These are phyloP conservation scores for Calonectria montana DNA, from an alignment of 2,329 filamentous ascomycete genomes.

Conservation along the genomic window DNA sequence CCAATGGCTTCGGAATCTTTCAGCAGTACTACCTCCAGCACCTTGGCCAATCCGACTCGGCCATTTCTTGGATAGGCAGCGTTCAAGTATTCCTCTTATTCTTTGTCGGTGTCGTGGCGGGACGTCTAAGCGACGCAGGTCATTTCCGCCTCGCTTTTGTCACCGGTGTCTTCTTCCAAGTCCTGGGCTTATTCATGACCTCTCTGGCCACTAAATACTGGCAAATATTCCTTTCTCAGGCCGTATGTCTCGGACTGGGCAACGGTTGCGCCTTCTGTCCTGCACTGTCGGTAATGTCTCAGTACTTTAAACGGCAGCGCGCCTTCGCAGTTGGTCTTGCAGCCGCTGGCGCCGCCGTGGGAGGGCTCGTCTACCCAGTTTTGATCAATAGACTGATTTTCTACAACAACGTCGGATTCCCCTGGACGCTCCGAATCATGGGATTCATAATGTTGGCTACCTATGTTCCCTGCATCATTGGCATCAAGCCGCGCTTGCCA, in stretches of 20 bases:
- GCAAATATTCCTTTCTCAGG: constrained; percentile 62
- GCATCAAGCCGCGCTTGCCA: constrained; percentile 55
- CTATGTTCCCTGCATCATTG: constrained; percentile 49
- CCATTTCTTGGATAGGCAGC: constrained; percentile 59
- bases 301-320: constrained; percentile 69
- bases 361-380: constrained; percentile 65
- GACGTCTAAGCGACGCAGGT: constrained; percentile 57
- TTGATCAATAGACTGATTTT: constrained; percentile 58
- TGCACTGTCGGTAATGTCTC: constrained; percentile 68
- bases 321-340: constrained; percentile 69
- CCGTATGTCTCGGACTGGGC: constrained; percentile 61
- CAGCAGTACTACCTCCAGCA: constrained; percentile 57
- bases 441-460: constrained; percentile 59
- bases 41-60: constrained; percentile 47
- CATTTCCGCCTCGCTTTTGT: constrained; percentile 53
- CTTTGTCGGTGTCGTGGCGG: constrained; percentile 54
- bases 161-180: constrained; percentile 51
- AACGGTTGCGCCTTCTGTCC: constrained; percentile 69
- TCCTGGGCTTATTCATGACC: constrained; percentile 58
- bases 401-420: constrained; percentile 60
- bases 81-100: constrained; percentile 57
- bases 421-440: constrained; percentile 64
- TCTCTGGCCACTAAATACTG: constrained; percentile 57
- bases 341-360: constrained; percentile 67
- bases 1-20: constrained; percentile 59